phyloP scores from a whole-genome alignment of 2,329 filamentous ascomycete genomes.

The Fusarium praegraminearum region DNA sequence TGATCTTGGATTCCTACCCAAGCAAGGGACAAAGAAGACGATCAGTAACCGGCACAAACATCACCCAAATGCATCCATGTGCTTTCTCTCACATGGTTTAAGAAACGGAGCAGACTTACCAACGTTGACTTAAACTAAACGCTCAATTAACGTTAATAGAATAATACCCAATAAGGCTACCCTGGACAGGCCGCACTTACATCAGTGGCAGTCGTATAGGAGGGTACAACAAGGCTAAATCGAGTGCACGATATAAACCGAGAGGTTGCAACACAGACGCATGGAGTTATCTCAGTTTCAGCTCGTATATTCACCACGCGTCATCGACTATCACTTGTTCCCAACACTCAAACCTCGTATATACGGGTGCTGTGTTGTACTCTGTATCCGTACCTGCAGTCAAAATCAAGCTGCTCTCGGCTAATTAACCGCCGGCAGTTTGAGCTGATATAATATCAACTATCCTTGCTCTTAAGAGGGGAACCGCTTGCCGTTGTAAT shows the following conservation, averaged over 20 bases:
- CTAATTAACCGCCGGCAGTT: conserved; percentile 13
- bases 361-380: neutral
- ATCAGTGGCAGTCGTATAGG: neutral
- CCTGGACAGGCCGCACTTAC: neutral
- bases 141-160: neutral
- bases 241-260: neutral
- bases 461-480: conserved; percentile 25
- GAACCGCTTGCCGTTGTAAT: neutral
- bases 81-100: no score
- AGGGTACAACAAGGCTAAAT: neutral
- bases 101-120: neutral
- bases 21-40: neutral
- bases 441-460: conserved; percentile 8
- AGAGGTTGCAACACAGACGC: neutral
- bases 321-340: neutral
- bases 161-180: neutral
- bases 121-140: neutral
- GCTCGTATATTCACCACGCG: neutral
- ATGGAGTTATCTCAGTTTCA: neutral
- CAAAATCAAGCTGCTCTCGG: neutral
- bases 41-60: neutral
- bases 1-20: neutral
- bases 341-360: neutral
- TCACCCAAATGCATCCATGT: neutral
- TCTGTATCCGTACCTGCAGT: neutral